Conservation (phyloP, 2,329 filamentous ascomycete genomes). For the Phyllosticta paracitricarpa region DNA sequence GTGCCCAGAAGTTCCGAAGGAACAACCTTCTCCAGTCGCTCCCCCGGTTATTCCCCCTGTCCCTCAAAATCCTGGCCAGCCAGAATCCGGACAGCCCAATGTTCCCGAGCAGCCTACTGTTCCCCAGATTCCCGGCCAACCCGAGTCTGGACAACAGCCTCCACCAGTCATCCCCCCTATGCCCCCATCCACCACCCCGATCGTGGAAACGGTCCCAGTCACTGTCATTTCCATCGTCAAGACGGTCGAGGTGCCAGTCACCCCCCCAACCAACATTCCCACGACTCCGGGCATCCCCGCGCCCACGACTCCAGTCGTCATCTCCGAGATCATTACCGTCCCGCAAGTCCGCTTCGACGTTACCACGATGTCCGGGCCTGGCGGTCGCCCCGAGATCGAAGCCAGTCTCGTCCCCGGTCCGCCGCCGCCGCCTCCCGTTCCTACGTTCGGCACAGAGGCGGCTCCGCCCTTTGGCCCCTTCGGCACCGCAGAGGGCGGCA, state of each 20-base stretch:
- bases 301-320: constrained; percentile 20
- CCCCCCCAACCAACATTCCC: constrained; percentile 23
- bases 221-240: constrained; percentile 35
- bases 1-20: too few species aligned
- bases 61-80: neutral
- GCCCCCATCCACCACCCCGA: neutral
- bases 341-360: constrained; percentile 37
- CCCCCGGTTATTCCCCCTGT: constrained; percentile 14
- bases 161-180: constrained; percentile 1
- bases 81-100: neutral
- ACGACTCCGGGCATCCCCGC: constrained; percentile 20
- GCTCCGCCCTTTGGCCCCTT: constrained; percentile 1
- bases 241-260: constrained; percentile 25
- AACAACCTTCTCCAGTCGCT: constrained; percentile 2
- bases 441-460: constrained; percentile 16
- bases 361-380: constrained; percentile 19
- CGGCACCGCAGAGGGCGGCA: neutral
- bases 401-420: constrained; percentile 28
- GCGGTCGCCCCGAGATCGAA: constrained; percentile 20
- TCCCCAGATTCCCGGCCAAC: constrained; percentile 10
- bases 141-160: neutral
- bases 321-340: constrained; percentile 35
- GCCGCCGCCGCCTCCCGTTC: constrained; percentile 23
- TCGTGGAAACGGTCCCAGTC: constrained; percentile 12
- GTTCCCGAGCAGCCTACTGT: neutral